Conservation (phyloP, 768 basidiomycete genomes). For the Mycena vulgaris region DNA sequence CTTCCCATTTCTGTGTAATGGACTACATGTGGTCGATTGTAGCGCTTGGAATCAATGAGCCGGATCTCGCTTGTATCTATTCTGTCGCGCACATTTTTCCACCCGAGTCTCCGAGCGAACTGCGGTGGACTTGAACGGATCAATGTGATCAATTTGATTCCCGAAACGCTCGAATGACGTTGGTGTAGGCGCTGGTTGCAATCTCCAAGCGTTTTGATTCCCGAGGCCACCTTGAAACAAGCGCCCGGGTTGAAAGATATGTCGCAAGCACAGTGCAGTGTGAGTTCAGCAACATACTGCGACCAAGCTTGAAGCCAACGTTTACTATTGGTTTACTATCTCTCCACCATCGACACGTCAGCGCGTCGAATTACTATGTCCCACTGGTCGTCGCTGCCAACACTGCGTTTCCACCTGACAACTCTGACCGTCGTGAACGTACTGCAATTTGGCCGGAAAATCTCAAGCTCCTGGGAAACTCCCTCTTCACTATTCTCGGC, state of each 20-base stretch:
- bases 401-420: conserved; percentile 21
- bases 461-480: not conserved
- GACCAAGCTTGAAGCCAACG: not conserved
- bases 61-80: no score
- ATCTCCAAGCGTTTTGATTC: not conserved
- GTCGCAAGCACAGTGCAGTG: not conserved
- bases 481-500: not conserved
- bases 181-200: no score
- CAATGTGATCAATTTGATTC: no score
- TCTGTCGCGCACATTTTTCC: no score
- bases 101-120: no score
- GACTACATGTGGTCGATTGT: no score
- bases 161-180: no score
- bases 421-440: not conserved
- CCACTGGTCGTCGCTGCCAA: not conserved
- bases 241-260: no score
- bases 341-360: not conserved
- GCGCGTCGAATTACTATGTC: not conserved
- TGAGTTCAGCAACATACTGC: no score
- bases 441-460: conserved; percentile 7
- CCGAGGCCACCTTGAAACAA: not conserved
- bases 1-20: no score
- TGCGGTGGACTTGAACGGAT: no score
- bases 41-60: no score
- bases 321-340: not conserved